Conservation (phyloP, 306 rosid species). For the Lagenaria siceraria region DNA sequence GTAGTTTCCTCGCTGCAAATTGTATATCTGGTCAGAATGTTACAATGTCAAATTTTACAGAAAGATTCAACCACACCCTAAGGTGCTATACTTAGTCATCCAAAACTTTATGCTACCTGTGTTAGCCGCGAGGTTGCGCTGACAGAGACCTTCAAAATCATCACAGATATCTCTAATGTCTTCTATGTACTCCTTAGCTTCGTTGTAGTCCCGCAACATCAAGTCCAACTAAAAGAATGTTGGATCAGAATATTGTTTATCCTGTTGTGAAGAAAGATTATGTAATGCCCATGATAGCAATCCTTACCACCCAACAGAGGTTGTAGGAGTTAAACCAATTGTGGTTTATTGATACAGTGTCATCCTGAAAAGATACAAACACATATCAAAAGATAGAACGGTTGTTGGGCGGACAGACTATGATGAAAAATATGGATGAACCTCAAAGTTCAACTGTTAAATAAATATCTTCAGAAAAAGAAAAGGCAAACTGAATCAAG, state of each 20-base stretch:
- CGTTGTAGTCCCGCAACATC: slow-evolving; percentile 65
- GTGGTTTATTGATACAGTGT: slow-evolving; percentile 83
- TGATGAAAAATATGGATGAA: neutral
- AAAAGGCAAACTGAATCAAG: neutral
- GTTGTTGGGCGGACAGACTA: neutral
- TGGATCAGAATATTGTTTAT: slow-evolving; percentile 1
- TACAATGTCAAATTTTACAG: neutral
- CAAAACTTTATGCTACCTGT: slow-evolving; percentile 32
- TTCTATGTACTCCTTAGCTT: slow-evolving; percentile 87
- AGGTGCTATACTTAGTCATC: neutral
- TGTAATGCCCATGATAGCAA: neutral
- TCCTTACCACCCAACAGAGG: slow-evolving; percentile 66
- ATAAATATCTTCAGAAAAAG: neutral
- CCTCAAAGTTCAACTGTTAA: neutral
- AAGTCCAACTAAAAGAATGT: slow-evolving; percentile 62
- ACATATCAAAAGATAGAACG: slow-evolving; percentile 5
- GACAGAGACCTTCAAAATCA: slow-evolving; percentile 89
- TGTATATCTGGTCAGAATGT: neutral
- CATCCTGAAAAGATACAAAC: slow-evolving; percentile 56
- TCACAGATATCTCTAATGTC: slow-evolving; percentile 86
- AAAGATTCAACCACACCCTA: neutral
- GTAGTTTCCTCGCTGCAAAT: neutral
- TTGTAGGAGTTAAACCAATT: slow-evolving; percentile 87
- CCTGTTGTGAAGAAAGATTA: neutral
- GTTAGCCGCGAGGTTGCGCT: slow-evolving; percentile 87